Conservation (phyloP, 2,329 filamentous ascomycete genomes). For the Penicillium sp. region DNA sequence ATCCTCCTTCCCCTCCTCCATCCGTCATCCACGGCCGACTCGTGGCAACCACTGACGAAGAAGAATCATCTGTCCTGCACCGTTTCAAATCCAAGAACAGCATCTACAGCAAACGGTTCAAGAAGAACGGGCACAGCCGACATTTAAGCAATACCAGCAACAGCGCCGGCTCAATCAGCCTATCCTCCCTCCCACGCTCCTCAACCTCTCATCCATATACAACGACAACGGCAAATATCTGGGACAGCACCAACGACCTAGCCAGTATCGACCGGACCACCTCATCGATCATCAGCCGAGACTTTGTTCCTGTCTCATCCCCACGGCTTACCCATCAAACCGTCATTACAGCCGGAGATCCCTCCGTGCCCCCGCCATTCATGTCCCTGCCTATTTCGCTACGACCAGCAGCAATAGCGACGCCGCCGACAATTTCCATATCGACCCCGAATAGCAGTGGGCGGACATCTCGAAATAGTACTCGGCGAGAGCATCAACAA, state of each 20-base stretch:
- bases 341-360: conserved; percentile 12
- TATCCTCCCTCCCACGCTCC: neutral
- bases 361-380: neutral
- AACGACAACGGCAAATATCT: neutral
- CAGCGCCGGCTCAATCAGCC: conserved; percentile 1
- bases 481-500: neutral
- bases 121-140: neutral
- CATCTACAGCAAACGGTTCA: neutral
- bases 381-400: neutral
- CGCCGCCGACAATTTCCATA: neutral
- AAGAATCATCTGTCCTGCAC: neutral
- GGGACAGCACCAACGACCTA: neutral
- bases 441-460: conserved; percentile 1
- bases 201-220: neutral
- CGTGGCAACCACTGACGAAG: neutral
- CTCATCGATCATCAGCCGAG: neutral
- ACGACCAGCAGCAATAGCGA: neutral
- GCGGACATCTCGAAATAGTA: neutral
- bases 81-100: neutral
- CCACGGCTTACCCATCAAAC: conserved; percentile 2
- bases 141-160: neutral
- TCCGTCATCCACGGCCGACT: neutral
- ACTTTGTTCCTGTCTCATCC: neutral
- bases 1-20: neutral
- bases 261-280: conserved; percentile 2